Base-by-base conservation (phyloP, 2,329 filamentous ascomycete species). In the Cordyceps javanica region DNA sequence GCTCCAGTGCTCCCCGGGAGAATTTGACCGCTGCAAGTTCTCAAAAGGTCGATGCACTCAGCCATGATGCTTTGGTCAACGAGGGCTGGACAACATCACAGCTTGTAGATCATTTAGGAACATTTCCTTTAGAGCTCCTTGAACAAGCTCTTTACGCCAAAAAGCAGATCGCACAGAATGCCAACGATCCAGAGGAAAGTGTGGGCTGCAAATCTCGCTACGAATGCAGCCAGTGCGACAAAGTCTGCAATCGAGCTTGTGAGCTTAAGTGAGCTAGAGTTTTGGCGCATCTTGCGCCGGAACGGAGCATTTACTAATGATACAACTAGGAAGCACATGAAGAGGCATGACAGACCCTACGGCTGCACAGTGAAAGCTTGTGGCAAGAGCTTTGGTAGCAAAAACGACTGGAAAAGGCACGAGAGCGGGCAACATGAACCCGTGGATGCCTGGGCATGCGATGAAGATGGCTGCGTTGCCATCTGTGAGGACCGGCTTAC, bases 401-500 rank as follows among this genome's bases (percentile, higher is more conserved):
- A 96, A 68, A 92, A 91, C 59, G 92, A 97, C 70, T 97, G 85
- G 92, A 96, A 95, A 68, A 84, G 92, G 1, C 92, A 97, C 66
- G 93, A 97, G 67, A 88, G 85, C 62, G 85, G 82, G 16, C 88
- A 93, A 66, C 91, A 96, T 68, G 84, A 82, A 60, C 82, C 88
- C 59, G 70, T 82, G 6, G 87, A 91, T 65, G 79, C 80, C 49
- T 96, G 89, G 85, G 82, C 82, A 30, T 96, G 91, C 67, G 76
- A 81, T 30, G 70, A 79, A 48, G 63, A 70, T 2, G 61, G 62
- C 3, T 94, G 89, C 64, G 41, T 51, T 26, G 55, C 38, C 16
- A 41, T 57, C 11, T 57, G 41, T 28, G 46, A 57, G 14, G 19
- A 39, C 7, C 45, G 38, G 16, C 9, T 51, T 19, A n/a, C 78